Evolutionary conservation across 306 rosid species (phyloP), one percentile per base, ranked within the genome.

Genomic region (Trifolium fragiferum): DNA sequence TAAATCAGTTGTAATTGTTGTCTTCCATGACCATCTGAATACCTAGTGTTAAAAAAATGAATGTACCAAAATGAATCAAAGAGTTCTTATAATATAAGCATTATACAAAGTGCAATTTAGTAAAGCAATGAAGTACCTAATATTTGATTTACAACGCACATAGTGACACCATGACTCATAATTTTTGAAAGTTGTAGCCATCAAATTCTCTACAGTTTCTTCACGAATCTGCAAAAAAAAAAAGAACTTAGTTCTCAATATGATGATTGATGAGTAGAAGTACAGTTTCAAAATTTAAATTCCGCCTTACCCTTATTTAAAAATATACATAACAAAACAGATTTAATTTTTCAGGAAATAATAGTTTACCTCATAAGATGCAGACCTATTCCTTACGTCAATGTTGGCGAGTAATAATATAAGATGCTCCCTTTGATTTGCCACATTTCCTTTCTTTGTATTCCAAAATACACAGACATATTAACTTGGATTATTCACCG

Each of bases 341-440:
- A 68, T 38, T 74, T 40, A 59, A n/a, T n/a, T 62, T 68, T 79
- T 20, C 33, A 38, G 68, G 72, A 76, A 83, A 35, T 53, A 47
- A 49, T 20, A 30, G 35, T 57, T 73, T 81, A 90, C 98, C 94
- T 86, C 76, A 20, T 49, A 7, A 75, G 70, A 76, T 72, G 68
- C 84, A 43, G 38, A 10, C 46, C 80, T 85, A 7, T 81, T 77
- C 83, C 97, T 78, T 57, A 80, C 82, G 68, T 83, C 80, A 38
- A 95, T 82, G 83, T 95, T 95, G 80, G 99, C 98, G 84, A 95
- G 97, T 47, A 95, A 82, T 85, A 95, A 75, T 78, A 95, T 85
- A 59, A 95, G 82, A 84, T 95, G 99, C 80, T 95, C 99, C 88
- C 98, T 89, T 82, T 95, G 99, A 82, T 95, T 95, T 74, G 93